These are phyloP conservation scores for Sapria himalayana DNA, from an alignment of 345 rosid genomes.

Conservation along the genomic window DNA sequence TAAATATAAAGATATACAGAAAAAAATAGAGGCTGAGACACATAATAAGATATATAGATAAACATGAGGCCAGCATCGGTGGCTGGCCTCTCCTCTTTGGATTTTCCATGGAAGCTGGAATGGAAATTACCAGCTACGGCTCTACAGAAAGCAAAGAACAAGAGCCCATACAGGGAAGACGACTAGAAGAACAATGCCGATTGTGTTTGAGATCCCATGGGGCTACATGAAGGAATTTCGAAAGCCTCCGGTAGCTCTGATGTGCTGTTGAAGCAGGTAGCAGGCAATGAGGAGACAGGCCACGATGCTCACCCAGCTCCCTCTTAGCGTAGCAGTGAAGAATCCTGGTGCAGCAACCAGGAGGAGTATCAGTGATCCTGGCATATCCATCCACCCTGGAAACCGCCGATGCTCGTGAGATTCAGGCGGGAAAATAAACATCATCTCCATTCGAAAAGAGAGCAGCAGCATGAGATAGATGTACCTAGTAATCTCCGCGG, in stretches of 20 bases:
- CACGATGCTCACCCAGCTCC: constrained; percentile 34
- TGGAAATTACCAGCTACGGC: too few relatives aligned
- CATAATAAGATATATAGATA: too few relatives aligned
- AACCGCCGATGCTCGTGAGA: too few relatives aligned
- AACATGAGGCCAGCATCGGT: too few relatives aligned
- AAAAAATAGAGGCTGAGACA: too few relatives aligned
- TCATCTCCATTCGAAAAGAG: too few relatives aligned
- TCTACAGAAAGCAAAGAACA: constrained; percentile 31
- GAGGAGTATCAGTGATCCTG: constrained; percentile 47
- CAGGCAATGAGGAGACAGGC: constrained; percentile 66
- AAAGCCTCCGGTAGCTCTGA: constrained; percentile 85
- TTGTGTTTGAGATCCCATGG: constrained; percentile 60
- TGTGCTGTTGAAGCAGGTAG: constrained; percentile 77
- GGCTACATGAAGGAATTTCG: constrained; percentile 48
- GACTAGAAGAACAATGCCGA: constrained; percentile 55
- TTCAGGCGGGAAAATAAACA: too few relatives aligned
- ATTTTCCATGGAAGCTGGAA: too few relatives aligned
- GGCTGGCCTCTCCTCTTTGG: too few relatives aligned
- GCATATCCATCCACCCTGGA: constrained; percentile 68
- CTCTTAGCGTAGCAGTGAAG: constrained; percentile 33
- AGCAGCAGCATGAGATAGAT: neutral
- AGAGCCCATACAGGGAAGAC: constrained; percentile 73
- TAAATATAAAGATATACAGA: too few relatives aligned
- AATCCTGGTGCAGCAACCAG: constrained; percentile 48
- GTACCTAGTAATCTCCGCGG: constrained; percentile 66